These are phyloP conservation scores for Salix viminalis DNA, from an alignment of 345 rosid species.

Conservation along the genomic window DNA sequence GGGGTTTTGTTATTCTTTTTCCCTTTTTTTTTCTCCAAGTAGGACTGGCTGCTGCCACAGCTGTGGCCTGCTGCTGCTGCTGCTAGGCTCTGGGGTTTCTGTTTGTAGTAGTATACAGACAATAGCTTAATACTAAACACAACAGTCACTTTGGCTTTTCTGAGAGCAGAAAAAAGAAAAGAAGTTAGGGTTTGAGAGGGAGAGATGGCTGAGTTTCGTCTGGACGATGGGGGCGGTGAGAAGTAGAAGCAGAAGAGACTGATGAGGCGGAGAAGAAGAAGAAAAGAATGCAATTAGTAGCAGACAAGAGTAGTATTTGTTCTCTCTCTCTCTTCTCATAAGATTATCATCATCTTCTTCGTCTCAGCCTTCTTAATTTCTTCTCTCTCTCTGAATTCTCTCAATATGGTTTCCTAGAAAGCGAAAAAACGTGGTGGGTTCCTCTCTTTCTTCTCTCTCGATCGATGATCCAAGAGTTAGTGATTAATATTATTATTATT, in stretches of 20 bases:
- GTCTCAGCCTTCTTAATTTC: background rate
- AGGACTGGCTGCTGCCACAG: constrained; percentile 11
- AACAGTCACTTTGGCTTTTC: constrained; percentile 48
- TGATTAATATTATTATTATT: background rate
- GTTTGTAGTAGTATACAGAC: constrained; percentile 1
- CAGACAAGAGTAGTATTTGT: background rate
- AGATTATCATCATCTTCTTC: constrained; percentile 1
- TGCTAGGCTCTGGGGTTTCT: constrained; percentile 5
- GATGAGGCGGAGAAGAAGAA: background rate
- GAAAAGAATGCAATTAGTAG: background rate
- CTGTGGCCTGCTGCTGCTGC: constrained; percentile 24
- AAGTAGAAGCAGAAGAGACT: background rate
- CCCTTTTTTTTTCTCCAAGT: background rate
- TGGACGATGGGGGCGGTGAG: background rate
- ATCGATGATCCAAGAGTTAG: constrained; percentile 20
- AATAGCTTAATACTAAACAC: constrained; percentile 5
- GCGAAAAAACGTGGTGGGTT: constrained; percentile 31
- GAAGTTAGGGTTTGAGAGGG: constrained; percentile 22
- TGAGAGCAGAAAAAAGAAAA: background rate
- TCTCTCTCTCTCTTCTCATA: background rate
- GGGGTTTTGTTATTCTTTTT: background rate
- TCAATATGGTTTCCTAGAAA: constrained; percentile 18
- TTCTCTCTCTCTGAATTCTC: background rate
- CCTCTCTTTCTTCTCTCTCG: constrained; percentile 30
- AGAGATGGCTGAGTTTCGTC: constrained; percentile 19